Evolutionary conservation across 2,329 filamentous ascomycete genomes (phyloP), one percentile per base, ranked within the genome.

Genomic region (Epicoccum sorghinum): DNA sequence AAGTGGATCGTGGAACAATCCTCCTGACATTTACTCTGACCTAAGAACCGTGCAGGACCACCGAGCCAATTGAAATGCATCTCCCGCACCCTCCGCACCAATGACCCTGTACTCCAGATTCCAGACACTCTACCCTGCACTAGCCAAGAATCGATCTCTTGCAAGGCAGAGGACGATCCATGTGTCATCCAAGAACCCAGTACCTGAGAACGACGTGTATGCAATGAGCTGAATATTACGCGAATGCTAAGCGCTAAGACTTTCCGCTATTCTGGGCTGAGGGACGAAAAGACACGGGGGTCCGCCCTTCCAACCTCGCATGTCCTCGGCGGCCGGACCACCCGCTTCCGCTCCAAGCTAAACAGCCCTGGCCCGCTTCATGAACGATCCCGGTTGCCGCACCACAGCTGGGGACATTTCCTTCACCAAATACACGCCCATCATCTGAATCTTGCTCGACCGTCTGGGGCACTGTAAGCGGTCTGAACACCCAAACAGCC

Each of bases 221-320:
- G 37, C 43, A 27, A 46, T 32, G 44, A 43, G 32, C 38, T 29
- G 48, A 48, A 46, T 30, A 42, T 29, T 29, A 29, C 27, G 27
- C 27, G 27, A 29, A 27, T 48, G 52, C 54, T 48, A 45, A 59
- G 47, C 38, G 30, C 33, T 40, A 47, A 53, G 50, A 35, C 23
- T 57, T 49, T 47, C 40, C 49, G 47, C 40, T 33, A 42, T 23
- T 35, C 47, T 47, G 33, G 50, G n/a, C 41, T 33, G 25, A 45
- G 44, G 62, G 65, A 66, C 62, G 55, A 63, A 67, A 58, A 50
- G 43, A 33, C 30, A 52, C 64, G 59, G 64, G 46, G 48, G 45
- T 52, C 46, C 48, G 38, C 27, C 27, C 9, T 9, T 58, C 41
- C 40, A 6, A 39, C 18, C 18, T 18, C 18, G 54, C 52, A 48